Evolutionary conservation across 768 basidiomycete genomes (phyloP), one percentile per base, ranked within the genome.

Genomic region (Chalciporus piperatus): DNA sequence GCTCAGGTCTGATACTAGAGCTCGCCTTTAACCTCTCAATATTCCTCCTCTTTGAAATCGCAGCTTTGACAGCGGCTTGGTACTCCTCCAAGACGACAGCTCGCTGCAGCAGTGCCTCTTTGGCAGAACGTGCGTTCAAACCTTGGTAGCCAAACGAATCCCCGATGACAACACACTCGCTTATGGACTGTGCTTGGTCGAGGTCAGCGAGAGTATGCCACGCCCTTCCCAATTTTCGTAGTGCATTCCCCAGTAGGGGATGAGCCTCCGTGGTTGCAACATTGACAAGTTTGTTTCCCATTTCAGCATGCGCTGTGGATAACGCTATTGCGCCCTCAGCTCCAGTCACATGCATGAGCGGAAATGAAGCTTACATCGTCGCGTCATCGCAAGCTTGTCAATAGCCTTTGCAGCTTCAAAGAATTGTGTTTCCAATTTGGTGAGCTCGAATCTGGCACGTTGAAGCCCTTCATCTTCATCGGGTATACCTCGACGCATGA

Each of bases 61-160:
- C 88, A 11, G 84, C 82, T 67, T 98, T 98, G 20, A 92, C 92
- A 2, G 96, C 95, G 9, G 85, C 77, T 55, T 97, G 94, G 52
- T 95, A 92, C 68, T 98, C 97, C 63, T 98, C 96, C 54, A 98
- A 73, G 10, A 97, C 92, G 8, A 83, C 82, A 0, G 92, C 91
- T 10, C 97, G 85, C 75, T 94, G 92, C 47, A 84, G 80, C 9
- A 98, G 72, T 0, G 97, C 95, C 68, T 96, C 93, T 68, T 97
- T 98, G 2, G 97, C 97, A 17, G 95, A 92, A 41, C 89, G 81
- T n/a, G 97, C 93, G 63, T 99, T 98, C 73, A 95, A 78, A 17
- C 94, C 91, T 69, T 98, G 95, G 70, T 99, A 99, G 2, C 93
- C 93, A 47, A 98, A 74, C 0, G 92, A 87, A 70, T 99, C 97